phyloP scores from a whole-genome alignment of 805 yeast genomes.

The Kockiozyma suomiensis region DNA sequence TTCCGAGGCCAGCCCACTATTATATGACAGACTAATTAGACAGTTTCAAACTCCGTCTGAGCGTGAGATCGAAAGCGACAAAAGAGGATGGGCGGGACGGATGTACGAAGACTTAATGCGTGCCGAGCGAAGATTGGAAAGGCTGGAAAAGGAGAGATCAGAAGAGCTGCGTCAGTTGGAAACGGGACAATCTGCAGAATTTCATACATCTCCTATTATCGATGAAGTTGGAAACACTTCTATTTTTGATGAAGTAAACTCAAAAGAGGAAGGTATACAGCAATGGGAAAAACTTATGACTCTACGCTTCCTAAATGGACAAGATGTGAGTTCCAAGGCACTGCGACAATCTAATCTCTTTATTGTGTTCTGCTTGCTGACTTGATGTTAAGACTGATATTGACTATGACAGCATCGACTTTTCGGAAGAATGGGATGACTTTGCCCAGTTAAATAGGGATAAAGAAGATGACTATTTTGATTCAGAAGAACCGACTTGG shows the following conservation, averaged over 20 bases:
- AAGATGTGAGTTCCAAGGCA: constrained; percentile 21
- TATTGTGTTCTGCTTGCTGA: not conserved
- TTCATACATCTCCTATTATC: not conserved
- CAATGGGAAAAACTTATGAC: constrained; percentile 28
- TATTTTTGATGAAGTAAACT: constrained; percentile 1
- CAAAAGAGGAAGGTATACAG: constrained; percentile 20
- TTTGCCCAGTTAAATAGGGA: constrained; percentile 22
- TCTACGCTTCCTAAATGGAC: constrained; percentile 25
- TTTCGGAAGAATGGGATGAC: constrained; percentile 28
- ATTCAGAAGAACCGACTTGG: constrained; percentile 29
- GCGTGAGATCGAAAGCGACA: constrained; percentile 17
- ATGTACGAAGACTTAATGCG: constrained; percentile 30
- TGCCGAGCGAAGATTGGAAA: constrained; percentile 21
- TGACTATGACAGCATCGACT: constrained; percentile 29
- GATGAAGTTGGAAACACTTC: constrained; percentile 1
- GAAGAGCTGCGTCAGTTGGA: constrained; percentile 6
- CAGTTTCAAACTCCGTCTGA: constrained; percentile 22
- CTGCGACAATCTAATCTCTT: not conserved
- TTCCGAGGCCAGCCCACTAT: constrained; percentile 22
- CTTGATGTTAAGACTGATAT: constrained; percentile 17
- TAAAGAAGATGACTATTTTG: constrained; percentile 26
- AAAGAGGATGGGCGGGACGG: constrained; percentile 30
- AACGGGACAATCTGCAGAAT: not conserved
- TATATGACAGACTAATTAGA: constrained; percentile 21
- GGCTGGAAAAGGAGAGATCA: constrained; percentile 1